Percentiles rank a stretch among this genome's conserved stretches.
Evolutionary conservation across 164 flowering plant genomes (phyloP).

Genomic region (Vitis riparia): DNA sequence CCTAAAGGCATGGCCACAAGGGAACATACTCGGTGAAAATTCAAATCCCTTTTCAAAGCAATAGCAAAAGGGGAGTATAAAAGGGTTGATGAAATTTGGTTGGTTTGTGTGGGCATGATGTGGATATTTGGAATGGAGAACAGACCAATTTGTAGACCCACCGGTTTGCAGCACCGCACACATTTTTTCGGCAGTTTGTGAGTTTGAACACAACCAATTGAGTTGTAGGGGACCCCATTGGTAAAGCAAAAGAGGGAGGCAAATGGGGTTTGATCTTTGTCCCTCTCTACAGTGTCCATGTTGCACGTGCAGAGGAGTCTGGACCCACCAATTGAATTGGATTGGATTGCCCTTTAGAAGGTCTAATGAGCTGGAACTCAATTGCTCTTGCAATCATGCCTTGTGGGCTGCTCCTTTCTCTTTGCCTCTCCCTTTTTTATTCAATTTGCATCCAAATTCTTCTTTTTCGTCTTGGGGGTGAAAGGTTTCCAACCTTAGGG

Average conservation of each 20-base stretch:
- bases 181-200: constrained; percentile 7
- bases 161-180: neutral
- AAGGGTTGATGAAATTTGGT: constrained; percentile 1
- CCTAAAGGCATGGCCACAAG: constrained; percentile 28
- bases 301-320: constrained; percentile 24
- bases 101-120: constrained; percentile 19
- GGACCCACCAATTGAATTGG: constrained; percentile 6
- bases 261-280: constrained; percentile 2
- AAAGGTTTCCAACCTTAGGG: too few relatives aligned
- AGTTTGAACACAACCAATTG: neutral
- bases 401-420: neutral
- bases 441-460: too few relatives aligned
- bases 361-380: constrained; percentile 17
- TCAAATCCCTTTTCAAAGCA: constrained; percentile 9
- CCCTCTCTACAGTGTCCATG: constrained; percentile 1
- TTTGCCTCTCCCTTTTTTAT: neutral
- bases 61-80: neutral
- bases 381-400: constrained; percentile 16
- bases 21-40: constrained; percentile 20
- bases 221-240: neutral
- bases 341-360: constrained; percentile 8
- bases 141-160: constrained; percentile 16
- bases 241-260: neutral
- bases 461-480: too few relatives aligned
- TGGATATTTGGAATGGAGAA: constrained; percentile 19